phyloP scores from a whole-genome alignment of 371 early-diverging fungal genomes.

The Mortierella sp. region DNA sequence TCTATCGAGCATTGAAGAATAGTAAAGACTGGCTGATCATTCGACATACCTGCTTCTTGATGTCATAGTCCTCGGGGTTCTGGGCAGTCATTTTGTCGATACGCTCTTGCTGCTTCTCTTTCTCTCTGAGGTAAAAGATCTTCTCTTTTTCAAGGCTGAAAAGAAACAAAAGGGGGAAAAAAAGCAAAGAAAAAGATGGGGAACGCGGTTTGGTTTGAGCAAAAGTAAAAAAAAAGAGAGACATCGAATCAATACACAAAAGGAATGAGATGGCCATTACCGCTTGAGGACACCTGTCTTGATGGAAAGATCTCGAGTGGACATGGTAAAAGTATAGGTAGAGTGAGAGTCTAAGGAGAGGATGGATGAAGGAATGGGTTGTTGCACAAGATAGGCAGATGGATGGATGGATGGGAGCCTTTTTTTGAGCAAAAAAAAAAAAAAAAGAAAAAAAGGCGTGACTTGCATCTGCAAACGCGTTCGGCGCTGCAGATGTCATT shows the following conservation, averaged over 20 bases:
- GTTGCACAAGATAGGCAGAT: neutral
- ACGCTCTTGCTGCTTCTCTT: slow-evolving; percentile 21
- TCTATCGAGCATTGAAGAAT: neutral
- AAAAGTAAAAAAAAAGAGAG: neutral
- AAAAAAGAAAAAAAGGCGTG: neutral
- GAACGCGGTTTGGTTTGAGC: too few relatives aligned
- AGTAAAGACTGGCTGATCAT: neutral
- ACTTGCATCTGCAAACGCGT: too few relatives aligned
- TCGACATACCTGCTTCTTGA: slow-evolving; percentile 48
- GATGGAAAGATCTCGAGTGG: slow-evolving; percentile 47
- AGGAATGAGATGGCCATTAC: slow-evolving; percentile 14
- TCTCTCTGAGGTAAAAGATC: slow-evolving; percentile 30
- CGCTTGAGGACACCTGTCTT: slow-evolving; percentile 51
- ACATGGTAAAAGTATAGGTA: slow-evolving; percentile 18
- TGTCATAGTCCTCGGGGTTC: slow-evolving; percentile 44
- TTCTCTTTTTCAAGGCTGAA: slow-evolving; percentile 36
- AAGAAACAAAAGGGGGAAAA: neutral
- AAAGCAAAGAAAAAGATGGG: neutral
- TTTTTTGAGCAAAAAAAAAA: slow-evolving; percentile 3
- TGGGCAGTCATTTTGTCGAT: slow-evolving; percentile 44
- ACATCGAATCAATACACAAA: neutral
- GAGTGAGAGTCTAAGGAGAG: slow-evolving; percentile 1
- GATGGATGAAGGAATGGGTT: neutral
- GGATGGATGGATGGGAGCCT: too few relatives aligned
- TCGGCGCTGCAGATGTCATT: too few relatives aligned